phyloP scores from a whole-genome alignment of 345 rosid species.

The Populus ilicifolia region DNA sequence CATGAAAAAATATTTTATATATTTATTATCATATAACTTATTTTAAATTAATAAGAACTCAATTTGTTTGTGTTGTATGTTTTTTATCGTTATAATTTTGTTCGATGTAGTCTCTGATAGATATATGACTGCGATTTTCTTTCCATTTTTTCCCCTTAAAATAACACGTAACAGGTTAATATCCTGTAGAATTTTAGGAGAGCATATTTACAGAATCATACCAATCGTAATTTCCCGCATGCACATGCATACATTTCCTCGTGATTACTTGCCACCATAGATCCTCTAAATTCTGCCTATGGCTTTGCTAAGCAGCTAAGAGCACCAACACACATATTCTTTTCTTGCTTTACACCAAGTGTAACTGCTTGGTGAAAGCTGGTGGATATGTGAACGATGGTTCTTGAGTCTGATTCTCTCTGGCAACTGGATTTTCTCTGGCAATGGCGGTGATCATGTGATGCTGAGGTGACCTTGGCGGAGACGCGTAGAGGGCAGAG shows the following conservation, averaged over 20 bases:
- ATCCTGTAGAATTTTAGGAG: not conserved
- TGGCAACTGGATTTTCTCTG: slow-evolving; percentile 54
- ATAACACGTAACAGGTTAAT: not conserved
- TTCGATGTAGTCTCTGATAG: not conserved
- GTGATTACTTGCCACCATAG: not conserved
- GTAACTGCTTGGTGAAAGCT: slow-evolving; percentile 27
- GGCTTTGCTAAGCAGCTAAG: not conserved
- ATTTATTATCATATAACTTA: not conserved
- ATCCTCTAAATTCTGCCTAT: not conserved
- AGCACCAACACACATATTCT: not conserved
- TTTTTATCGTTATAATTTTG: not conserved
- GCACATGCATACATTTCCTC: not conserved
- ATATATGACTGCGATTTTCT: not conserved
- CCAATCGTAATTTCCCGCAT: not conserved
- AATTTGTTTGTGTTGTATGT: not conserved
- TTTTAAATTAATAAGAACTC: too few species aligned
- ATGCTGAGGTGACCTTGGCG: slow-evolving; percentile 48
- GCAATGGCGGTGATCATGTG: slow-evolving; percentile 35
- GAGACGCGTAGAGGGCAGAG: slow-evolving; percentile 57
- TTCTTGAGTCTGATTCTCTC: slow-evolving; percentile 26
- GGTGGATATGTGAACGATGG: slow-evolving; percentile 11
- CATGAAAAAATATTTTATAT: too few species aligned
- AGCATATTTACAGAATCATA: not conserved
- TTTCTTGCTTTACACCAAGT: slow-evolving; percentile 16
- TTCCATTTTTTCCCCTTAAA: not conserved